These are phyloP conservation scores for Amauroascus niger DNA, from an alignment of 2,329 filamentous ascomycete species.

Conservation along the genomic window DNA sequence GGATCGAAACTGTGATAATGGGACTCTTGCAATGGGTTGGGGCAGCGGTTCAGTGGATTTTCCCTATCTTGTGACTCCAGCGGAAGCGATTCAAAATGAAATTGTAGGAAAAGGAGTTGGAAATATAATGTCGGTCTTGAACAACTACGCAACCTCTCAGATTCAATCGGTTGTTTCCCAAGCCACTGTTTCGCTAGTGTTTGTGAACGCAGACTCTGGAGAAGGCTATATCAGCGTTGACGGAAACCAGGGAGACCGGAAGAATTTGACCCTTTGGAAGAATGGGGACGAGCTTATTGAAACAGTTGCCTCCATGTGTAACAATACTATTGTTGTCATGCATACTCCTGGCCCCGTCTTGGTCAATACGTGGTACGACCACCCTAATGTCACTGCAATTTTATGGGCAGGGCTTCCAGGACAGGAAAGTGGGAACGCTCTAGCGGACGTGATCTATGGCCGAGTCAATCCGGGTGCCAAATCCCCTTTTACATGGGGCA, in stretches of 20 bases:
- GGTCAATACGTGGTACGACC: conserved; percentile 51
- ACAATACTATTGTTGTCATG: conserved; percentile 86
- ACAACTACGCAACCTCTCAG: conserved; percentile 48
- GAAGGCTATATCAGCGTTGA: conserved; percentile 80
- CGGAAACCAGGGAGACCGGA: conserved; percentile 76
- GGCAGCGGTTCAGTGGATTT: conserved; percentile 52
- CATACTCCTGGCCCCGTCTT: conserved; percentile 76
- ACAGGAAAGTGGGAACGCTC: conserved; percentile 64
- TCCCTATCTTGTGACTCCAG: conserved; percentile 54
- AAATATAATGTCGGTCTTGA: conserved; percentile 51
- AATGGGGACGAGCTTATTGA: conserved; percentile 71
- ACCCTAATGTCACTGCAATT: conserved; percentile 64
- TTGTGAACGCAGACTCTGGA: conserved; percentile 77
- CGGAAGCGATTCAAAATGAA: conserved; percentile 55
- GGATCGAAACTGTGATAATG: conserved; percentile 55
- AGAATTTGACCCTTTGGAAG: conserved; percentile 85
- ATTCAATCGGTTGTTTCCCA: conserved; percentile 44
- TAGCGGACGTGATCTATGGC: conserved; percentile 66
- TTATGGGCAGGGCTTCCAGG: conserved; percentile 67
- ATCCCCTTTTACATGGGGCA: conserved; percentile 52
- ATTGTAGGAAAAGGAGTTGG: conserved; percentile 55
- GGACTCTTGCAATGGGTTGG: conserved; percentile 55
- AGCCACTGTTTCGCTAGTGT: conserved; percentile 60
- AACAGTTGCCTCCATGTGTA: conserved; percentile 65
- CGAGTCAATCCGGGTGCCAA: conserved; percentile 53